Conservation (phyloP, 805 yeast genomes). For the Metschnikowia chrysomelidarum region DNA sequence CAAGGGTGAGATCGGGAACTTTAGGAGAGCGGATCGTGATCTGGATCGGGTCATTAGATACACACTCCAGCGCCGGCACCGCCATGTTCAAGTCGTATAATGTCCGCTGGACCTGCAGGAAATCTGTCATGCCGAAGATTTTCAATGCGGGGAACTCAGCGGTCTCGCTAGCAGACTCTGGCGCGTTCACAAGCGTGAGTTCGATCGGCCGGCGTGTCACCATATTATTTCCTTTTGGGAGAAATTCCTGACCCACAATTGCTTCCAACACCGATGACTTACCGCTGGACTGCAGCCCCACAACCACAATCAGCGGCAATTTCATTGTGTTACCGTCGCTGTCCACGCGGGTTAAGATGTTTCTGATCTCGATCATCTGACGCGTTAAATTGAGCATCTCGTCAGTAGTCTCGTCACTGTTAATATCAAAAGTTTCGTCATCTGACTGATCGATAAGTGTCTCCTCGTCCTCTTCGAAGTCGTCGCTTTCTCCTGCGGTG, state of each 20-base stretch:
- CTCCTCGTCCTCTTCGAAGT: constrained; percentile 51
- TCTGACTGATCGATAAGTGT: constrained; percentile 38
- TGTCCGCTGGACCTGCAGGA: constrained; percentile 83
- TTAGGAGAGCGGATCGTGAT: constrained; percentile 83
- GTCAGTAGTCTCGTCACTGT: constrained; percentile 59
- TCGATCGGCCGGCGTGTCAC: constrained; percentile 98
- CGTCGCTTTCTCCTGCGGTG: constrained; percentile 24
- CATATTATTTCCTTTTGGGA: constrained; percentile 98
- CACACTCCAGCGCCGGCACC: constrained; percentile 81
- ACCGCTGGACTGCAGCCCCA: constrained; percentile 97
- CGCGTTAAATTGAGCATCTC: constrained; percentile 88
- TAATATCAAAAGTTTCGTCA: constrained; percentile 40
- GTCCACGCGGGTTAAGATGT: constrained; percentile 72
- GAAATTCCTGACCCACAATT: constrained; percentile 95
- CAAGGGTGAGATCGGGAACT: constrained; percentile 87
- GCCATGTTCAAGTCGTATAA: constrained; percentile 87
- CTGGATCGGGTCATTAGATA: constrained; percentile 92
- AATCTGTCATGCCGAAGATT: constrained; percentile 79
- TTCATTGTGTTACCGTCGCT: constrained; percentile 66
- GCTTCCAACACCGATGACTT: constrained; percentile 95
- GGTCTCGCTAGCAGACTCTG: constrained; percentile 72
- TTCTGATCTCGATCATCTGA: constrained; percentile 95
- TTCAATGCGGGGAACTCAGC: constrained; percentile 94
- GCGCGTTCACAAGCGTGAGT: constrained; percentile 84
- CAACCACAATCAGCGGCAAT: constrained; percentile 91